Conservation (phyloP, 441 rosid genomes). For the Croton setiger region DNA sequence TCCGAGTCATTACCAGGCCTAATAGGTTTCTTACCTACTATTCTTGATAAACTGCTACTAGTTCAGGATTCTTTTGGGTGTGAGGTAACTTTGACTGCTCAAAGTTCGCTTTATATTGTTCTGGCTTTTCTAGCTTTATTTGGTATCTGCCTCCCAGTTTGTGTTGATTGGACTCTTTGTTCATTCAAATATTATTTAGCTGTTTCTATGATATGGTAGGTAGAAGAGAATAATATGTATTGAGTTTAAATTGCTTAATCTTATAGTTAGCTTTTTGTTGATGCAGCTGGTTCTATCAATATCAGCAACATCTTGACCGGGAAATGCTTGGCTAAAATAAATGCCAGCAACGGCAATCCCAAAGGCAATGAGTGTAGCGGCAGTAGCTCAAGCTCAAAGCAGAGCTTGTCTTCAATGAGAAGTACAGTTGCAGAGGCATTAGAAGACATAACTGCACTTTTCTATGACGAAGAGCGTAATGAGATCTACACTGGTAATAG, state of each 20-base stretch:
- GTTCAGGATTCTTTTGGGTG: too few species aligned
- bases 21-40: too few species aligned
- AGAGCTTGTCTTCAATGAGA: constrained; percentile 32
- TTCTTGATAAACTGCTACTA: too few species aligned
- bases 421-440: constrained; percentile 77
- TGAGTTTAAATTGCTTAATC: not conserved
- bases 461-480: constrained; percentile 91
- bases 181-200: not conserved
- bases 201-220: constrained; percentile 3
- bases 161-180: not conserved
- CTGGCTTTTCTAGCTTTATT: not conserved
- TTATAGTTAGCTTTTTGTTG: constrained; percentile 18
- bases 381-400: constrained; percentile 33
- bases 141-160: too few species aligned
- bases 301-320: constrained; percentile 93
- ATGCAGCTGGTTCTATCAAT: constrained; percentile 90
- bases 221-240: not conserved
- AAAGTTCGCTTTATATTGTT: not conserved
- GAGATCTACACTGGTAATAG: constrained; percentile 94
- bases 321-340: constrained; percentile 89
- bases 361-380: constrained; percentile 47
- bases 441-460: constrained; percentile 93
- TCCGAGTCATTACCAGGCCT: too few species aligned
- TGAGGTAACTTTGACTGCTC: not conserved
- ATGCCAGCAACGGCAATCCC: constrained; percentile 49